Percentiles rank a stretch among this genome's conserved stretches.
Evolutionary conservation across 2,329 filamentous ascomycete genomes (phyloP).

Genomic region (Botrytis fragariae): DNA sequence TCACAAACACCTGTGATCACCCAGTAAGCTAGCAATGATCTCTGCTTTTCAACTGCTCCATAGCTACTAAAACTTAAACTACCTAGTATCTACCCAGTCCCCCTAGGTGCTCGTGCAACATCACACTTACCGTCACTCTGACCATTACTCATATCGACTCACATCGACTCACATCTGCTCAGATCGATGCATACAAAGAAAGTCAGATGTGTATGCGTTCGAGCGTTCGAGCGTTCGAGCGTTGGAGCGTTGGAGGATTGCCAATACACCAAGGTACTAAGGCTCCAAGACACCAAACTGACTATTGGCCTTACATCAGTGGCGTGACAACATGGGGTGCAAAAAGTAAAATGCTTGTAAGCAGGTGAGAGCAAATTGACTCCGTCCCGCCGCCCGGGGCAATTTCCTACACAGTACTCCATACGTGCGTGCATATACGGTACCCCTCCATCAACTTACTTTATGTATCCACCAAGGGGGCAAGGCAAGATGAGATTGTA

Average conservation of each 20-base stretch:
- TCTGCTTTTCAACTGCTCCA: not conserved
- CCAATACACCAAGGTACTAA: not conserved
- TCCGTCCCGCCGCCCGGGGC: not conserved
- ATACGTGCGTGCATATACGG: not conserved
- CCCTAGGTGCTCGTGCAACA: not conserved
- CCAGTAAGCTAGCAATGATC: not conserved
- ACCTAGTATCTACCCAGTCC: too few relatives aligned
- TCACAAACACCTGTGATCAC: not conserved
- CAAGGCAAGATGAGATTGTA: not conserved
- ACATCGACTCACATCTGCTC: not conserved
- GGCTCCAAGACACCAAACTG: not conserved
- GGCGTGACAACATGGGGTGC: not conserved
- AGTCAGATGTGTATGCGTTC: not conserved
- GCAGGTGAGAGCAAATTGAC: not conserved
- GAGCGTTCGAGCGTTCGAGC: too few relatives aligned
- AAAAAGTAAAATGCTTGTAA: not conserved
- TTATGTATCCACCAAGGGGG: conserved; percentile 1
- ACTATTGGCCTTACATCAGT: not conserved
- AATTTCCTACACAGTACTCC: not conserved
- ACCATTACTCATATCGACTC: not conserved
- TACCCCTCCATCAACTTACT: not conserved
- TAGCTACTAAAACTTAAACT: not conserved
- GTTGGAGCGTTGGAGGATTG: not conserved
- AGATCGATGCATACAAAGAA: not conserved
- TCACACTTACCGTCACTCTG: not conserved